Evolutionary conservation across 179 eudicot species (phyloP).

Genomic region (Silene noctiflora): DNA sequence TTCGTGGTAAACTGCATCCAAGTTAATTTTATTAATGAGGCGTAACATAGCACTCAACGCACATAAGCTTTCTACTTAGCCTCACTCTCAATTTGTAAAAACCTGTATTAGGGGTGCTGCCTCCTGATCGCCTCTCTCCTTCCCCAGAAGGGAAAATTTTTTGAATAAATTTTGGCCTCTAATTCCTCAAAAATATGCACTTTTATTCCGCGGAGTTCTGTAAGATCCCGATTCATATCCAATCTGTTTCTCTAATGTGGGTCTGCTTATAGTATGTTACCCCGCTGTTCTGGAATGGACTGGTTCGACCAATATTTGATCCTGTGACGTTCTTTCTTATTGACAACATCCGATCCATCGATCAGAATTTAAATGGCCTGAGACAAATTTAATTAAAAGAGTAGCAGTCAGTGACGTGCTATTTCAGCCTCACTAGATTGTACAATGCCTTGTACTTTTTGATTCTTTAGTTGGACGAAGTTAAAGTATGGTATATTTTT

Average conservation of each 20-base stretch:
- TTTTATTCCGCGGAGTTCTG: neutral
- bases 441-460: neutral
- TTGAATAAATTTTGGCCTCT: neutral
- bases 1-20: neutral
- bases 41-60: neutral
- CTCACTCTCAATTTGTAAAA: neutral
- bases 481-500: neutral
- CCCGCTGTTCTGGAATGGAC: neutral
- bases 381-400: neutral
- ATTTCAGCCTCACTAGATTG: neutral
- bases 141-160: neutral
- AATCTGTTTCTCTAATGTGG: neutral
- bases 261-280: neutral
- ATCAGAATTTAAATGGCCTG: neutral
- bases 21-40: neutral
- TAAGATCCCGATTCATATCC: neutral
- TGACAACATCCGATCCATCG: neutral
- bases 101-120: neutral
- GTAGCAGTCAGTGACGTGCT: neutral
- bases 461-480: neutral
- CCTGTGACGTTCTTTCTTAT: neutral
- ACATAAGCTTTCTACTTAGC: neutral
- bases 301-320: neutral
- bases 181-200: neutral
- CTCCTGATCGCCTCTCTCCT: neutral